Evolutionary conservation across 768 basidiomycete genomes (phyloP).

Genomic region (Lepiota subincarnata): DNA sequence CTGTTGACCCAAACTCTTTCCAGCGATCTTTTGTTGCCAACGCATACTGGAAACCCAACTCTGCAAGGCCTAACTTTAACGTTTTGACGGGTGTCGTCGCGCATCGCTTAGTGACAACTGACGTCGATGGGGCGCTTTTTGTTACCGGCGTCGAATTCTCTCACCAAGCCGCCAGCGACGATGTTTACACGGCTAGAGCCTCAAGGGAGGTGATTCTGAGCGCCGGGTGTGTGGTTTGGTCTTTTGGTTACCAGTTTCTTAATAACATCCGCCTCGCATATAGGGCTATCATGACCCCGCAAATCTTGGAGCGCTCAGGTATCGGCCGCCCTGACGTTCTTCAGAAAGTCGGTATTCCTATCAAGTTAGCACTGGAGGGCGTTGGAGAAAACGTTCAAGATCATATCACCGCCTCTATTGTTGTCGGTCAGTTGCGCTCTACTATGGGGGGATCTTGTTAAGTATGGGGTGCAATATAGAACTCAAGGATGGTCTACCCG

Average conservation of each 20-base stretch:
- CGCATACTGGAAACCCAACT: slow-evolving; percentile 9
- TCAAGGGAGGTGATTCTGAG: slow-evolving; percentile 13
- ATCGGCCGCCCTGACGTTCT: slow-evolving; percentile 14
- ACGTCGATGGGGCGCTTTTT: slow-evolving; percentile 10
- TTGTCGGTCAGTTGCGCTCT: no score
- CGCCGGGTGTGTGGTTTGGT: slow-evolving; percentile 14
- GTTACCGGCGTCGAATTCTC: slow-evolving; percentile 10
- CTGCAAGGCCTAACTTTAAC: slow-evolving; percentile 15
- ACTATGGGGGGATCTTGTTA: no score
- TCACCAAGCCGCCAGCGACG: no score
- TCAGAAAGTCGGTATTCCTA: slow-evolving; percentile 7
- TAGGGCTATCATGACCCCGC: slow-evolving; percentile 14
- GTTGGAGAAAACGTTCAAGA: slow-evolving; percentile 18
- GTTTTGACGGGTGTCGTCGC: background rate
- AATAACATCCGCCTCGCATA: no score
- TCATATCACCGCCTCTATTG: slow-evolving; percentile 6
- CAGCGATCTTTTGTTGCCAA: slow-evolving; percentile 10
- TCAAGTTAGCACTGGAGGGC: slow-evolving; percentile 14
- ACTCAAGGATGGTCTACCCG: background rate
- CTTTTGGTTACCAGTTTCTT: no score
- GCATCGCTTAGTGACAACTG: background rate
- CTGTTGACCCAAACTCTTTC: slow-evolving; percentile 10
- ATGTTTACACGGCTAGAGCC: no score
- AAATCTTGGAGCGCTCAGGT: slow-evolving; percentile 18
- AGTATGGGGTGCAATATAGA: no score